Percentiles rank a stretch among this genome's conserved stretches.
Conservation (phyloP, 1,284 basidiomycete species). For the Serendipita sp. region DNA sequence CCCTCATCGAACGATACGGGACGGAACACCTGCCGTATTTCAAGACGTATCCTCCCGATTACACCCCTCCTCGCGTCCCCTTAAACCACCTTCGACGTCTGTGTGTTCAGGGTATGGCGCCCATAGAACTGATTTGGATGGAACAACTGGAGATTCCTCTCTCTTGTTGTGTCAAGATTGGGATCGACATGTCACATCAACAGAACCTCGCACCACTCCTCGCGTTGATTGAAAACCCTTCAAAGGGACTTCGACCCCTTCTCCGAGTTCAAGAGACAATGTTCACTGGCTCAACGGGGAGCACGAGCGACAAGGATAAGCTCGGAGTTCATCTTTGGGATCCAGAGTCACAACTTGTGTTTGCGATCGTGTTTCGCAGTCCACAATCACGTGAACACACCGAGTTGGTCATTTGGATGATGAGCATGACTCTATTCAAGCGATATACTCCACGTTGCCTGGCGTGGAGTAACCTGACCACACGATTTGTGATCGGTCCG, state of each 20-base stretch:
- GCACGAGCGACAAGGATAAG: background rate
- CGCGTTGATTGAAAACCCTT: conserved; percentile 1
- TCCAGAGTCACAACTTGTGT: background rate
- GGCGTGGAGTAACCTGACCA: background rate
- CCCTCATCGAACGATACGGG: background rate
- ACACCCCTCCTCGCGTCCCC: background rate
- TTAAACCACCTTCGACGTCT: background rate
- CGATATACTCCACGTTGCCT: background rate
- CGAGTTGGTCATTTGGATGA: background rate
- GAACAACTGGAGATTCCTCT: background rate
- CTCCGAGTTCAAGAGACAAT: conserved; percentile 3
- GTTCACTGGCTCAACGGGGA: background rate
- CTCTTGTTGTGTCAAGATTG: background rate
- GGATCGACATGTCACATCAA: background rate
- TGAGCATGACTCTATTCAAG: conserved; percentile 2
- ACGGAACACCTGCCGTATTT: conserved; percentile 4
- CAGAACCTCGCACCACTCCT: conserved; percentile 1
- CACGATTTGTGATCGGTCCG: background rate
- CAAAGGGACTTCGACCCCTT: background rate
- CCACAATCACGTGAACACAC: background rate
- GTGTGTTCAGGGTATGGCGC: background rate
- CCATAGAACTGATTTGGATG: conserved; percentile 1
- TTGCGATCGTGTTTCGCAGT: conserved; percentile 2
- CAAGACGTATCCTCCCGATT: background rate
- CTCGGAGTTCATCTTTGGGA: conserved; percentile 1